These are phyloP conservation scores for Fusarium proliferatum DNA, from an alignment of 2,329 filamentous ascomycete species.

Conservation along the genomic window DNA sequence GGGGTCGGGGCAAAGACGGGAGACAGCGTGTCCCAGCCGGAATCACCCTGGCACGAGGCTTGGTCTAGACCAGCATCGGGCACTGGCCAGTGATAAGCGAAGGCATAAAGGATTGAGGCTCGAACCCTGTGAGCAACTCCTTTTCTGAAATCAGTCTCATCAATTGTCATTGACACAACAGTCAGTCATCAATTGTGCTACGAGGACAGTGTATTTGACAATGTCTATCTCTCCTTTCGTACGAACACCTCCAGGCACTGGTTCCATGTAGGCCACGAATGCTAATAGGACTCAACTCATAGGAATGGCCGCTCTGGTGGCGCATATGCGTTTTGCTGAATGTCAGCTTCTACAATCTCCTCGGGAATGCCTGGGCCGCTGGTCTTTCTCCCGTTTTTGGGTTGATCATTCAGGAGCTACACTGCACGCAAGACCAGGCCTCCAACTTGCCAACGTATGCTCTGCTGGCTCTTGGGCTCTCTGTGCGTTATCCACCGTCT, in stretches of 20 bases:
- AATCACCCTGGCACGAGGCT: neutral
- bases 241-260: neutral
- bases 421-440: neutral
- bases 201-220: neutral
- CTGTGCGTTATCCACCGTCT: neutral
- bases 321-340: constrained; percentile 1
- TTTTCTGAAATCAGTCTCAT: neutral
- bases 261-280: accelerated
- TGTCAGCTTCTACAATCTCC: constrained; percentile 4
- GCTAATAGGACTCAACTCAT: neutral
- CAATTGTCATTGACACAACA: neutral
- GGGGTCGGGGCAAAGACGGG: neutral
- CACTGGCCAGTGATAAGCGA: neutral
- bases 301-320: constrained; percentile 19
- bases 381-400: constrained; percentile 12
- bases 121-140: neutral
- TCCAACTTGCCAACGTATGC: neutral
- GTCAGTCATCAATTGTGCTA: neutral
- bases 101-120: neutral
- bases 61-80: neutral
- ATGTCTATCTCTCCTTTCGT: neutral
- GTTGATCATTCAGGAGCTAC: constrained; percentile 2
- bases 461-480: neutral
- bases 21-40: neutral
- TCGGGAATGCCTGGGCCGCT: constrained; percentile 11